A percentile compares a stretch with the other conserved stretches of the same genome.
Conservation (phyloP, 164 flowering plant species). For the Umbellularia californica region DNA sequence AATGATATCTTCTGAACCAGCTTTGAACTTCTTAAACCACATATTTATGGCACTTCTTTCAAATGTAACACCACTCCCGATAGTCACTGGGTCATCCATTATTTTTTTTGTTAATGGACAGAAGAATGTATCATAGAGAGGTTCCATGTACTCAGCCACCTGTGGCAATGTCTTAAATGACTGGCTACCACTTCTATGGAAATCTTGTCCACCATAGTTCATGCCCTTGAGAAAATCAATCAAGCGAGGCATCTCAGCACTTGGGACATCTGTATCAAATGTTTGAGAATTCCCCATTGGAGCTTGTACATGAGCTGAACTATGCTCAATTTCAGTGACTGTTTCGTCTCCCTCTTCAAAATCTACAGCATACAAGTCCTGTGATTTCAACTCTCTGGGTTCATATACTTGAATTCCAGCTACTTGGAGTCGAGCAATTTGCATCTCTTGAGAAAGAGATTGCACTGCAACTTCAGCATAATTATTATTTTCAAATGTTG, state of each 20-base stretch:
- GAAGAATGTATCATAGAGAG: slow-evolving; percentile 52
- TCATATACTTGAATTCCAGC: slow-evolving; percentile 12
- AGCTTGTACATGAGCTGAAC: slow-evolving; percentile 27
- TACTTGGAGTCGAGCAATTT: slow-evolving; percentile 26
- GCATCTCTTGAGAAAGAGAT: slow-evolving; percentile 58
- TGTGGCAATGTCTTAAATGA: slow-evolving; percentile 28
- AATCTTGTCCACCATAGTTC: slow-evolving; percentile 13
- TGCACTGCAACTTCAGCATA: slow-evolving; percentile 45
- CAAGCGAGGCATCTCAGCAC: slow-evolving; percentile 10
- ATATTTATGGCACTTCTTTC: slow-evolving; percentile 53
- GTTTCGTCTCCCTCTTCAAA: slow-evolving; percentile 7
- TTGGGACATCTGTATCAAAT: slow-evolving; percentile 5
- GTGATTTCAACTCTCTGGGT: slow-evolving; percentile 7
- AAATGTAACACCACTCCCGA: slow-evolving; percentile 64
- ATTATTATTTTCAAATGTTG: slow-evolving; percentile 34
- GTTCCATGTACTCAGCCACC: slow-evolving; percentile 51
- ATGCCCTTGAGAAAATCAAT: slow-evolving; percentile 22
- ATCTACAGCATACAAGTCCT: slow-evolving; percentile 4
- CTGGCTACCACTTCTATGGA: slow-evolving; percentile 15
- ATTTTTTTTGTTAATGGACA: slow-evolving; percentile 69
- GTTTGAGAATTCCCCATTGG: slow-evolving; percentile 22
- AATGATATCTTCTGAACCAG: slow-evolving; percentile 24
- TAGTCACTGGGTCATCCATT: slow-evolving; percentile 79
- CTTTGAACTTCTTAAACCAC: slow-evolving; percentile 40
- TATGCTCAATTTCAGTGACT: slow-evolving; percentile 41